These are phyloP conservation scores for Euphrasia arctica DNA, from an alignment of 305 asterid species.

Conservation along the genomic window DNA sequence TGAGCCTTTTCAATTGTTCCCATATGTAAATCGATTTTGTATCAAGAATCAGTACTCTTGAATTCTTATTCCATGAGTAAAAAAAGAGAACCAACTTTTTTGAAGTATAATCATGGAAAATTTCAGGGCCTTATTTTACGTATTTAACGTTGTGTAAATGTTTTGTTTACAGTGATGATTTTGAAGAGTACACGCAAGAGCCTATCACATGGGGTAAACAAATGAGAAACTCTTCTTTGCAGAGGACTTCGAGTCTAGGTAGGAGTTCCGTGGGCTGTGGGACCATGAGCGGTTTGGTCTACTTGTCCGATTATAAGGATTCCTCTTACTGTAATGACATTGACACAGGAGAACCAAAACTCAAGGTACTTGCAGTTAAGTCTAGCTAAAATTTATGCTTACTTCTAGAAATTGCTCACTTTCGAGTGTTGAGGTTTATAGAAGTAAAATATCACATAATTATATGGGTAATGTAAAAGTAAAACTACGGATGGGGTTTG, in stretches of 20 bases:
- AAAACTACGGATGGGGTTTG: no score
- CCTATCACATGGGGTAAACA: slow-evolving; percentile 47
- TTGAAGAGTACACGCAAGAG: slow-evolving; percentile 56
- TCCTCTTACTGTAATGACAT: slow-evolving; percentile 38
- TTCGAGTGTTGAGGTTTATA: no score
- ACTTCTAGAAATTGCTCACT: background rate
- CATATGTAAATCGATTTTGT: slow-evolving; percentile 6
- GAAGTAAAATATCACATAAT: no score
- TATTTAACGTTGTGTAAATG: background rate
- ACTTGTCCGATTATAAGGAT: slow-evolving; percentile 40
- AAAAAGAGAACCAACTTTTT: background rate
- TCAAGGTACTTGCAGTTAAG: slow-evolving; percentile 37
- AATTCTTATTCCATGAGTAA: background rate
- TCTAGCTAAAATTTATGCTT: slow-evolving; percentile 4
- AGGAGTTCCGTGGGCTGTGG: slow-evolving; percentile 47
- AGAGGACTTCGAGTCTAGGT: slow-evolving; percentile 54
- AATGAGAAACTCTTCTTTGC: slow-evolving; percentile 36
- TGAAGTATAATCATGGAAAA: background rate
- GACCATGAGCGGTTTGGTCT: slow-evolving; percentile 37
- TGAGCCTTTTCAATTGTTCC: background rate
- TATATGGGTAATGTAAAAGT: no score
- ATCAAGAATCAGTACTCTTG: no score
- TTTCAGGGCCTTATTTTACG: background rate
- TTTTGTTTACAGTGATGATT: slow-evolving; percentile 64
- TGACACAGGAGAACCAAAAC: slow-evolving; percentile 34